Percentiles rank a stretch among this genome's conserved stretches.
These are phyloP conservation scores for Raphanus hybrid DNA, from an alignment of 441 rosid species.

Conservation along the genomic window DNA sequence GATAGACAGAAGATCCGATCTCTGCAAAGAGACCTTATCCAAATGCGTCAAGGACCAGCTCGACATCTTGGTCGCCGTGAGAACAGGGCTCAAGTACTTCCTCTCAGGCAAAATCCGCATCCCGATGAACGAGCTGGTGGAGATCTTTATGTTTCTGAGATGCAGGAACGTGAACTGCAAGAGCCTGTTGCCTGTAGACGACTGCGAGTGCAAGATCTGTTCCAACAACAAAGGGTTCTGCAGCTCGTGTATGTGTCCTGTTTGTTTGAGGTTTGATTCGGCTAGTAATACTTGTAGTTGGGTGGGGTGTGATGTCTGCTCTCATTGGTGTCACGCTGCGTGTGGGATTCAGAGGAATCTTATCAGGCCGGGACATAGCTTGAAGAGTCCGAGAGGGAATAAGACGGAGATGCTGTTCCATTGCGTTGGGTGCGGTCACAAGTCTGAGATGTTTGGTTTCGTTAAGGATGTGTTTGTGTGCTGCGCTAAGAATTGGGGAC, in stretches of 20 bases:
- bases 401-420: slow-evolving; percentile 84
- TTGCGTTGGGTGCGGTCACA: slow-evolving; percentile 85
- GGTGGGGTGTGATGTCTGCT: slow-evolving; percentile 99
- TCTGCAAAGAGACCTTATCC: slow-evolving; percentile 74
- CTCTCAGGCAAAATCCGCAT: slow-evolving; percentile 64
- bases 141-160: slow-evolving; percentile 74
- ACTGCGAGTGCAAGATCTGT: slow-evolving; percentile 97
- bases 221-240: slow-evolving; percentile 86
- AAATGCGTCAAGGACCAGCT: slow-evolving; percentile 84
- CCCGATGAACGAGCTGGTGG: slow-evolving; percentile 69
- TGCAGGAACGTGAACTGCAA: slow-evolving; percentile 91
- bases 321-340: slow-evolving; percentile 98
- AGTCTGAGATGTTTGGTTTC: slow-evolving; percentile 97
- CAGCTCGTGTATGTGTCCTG: slow-evolving; percentile 95
- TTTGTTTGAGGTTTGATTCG: slow-evolving; percentile 86
- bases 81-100: slow-evolving; percentile 71
- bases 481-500: slow-evolving; percentile 88
- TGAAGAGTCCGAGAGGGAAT: slow-evolving; percentile 79
- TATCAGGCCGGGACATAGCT: slow-evolving; percentile 79
- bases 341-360: slow-evolving; percentile 89
- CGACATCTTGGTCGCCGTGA: slow-evolving; percentile 73
- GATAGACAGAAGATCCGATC: slow-evolving; percentile 84
- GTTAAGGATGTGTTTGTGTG: slow-evolving; percentile 87
- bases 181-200: slow-evolving; percentile 84
- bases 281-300: slow-evolving; percentile 98